Evolutionary conservation across 805 yeast species (phyloP), one percentile per base, ranked within the genome.

Genomic region (Saccharomycopsis guyanensis): DNA sequence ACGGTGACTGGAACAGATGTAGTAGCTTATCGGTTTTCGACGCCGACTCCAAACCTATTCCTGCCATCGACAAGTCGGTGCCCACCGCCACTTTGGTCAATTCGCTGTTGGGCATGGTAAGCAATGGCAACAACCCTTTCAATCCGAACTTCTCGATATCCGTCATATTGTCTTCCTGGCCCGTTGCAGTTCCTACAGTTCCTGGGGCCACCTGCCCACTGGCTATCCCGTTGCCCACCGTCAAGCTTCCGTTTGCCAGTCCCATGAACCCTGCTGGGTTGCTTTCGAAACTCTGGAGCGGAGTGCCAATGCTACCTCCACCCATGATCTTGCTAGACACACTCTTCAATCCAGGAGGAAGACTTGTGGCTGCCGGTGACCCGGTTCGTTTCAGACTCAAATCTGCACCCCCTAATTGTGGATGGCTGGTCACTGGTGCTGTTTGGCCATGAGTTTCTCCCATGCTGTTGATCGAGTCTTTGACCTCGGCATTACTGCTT

Each of bases 1-100:
- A 91, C 10, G 98, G 98, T 2, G 95, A 84, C 20, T 94, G 82
- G 58, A 91, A 78, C 5, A 80, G 77, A 53, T 73, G 69, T 24
- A 85, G 71, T 29, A 85, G 62, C 46, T 73, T 70, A 18, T 60
- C 64, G 39, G 57, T 50, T 25, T 58, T 57, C n/a, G 49, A 27
- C 46, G 54, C 64, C 66, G 69, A 22, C 2, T 68, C 59, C 53
- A 85, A 63, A 55, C 82, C 80, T 36, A 84, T 64, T 1, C 91
- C 93, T 29, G 81, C 60, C 56, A 78, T 73, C 47, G 73, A 75
- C 38, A 86, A 64, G 58, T 87, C 95, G 23, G 80, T 78, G 7
- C 95, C 95, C 46, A 83, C 69, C 4, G 89, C 83, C 42, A 82
- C 76, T 18, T 77, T 71, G 8, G 78, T 74, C 49, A 77, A 73